Percentiles rank a stretch among this genome's conserved stretches.
phyloP scores from a whole-genome alignment of 2,329 filamentous ascomycete genomes.

The Hypoxylon sp. region DNA sequence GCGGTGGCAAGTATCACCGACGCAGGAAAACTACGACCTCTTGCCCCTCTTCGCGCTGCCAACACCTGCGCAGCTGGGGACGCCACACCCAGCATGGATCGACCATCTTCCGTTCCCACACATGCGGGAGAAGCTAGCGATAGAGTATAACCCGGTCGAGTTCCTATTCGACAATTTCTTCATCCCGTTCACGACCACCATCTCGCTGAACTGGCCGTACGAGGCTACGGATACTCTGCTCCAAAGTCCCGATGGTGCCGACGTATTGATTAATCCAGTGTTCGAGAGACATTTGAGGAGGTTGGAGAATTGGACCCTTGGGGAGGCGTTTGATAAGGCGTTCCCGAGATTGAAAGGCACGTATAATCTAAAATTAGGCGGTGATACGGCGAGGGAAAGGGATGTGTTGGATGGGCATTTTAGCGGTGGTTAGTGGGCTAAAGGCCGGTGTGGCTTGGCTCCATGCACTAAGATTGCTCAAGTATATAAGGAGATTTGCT shows the following conservation, averaged over 20 bases:
- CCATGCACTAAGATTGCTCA: not conserved
- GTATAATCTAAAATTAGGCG: conserved; percentile 57
- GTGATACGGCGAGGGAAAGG: conserved; percentile 11
- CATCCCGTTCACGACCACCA: conserved; percentile 81
- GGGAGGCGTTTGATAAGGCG: conserved; percentile 74
- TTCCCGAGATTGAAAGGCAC: conserved; percentile 72
- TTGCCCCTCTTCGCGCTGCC: conserved; percentile 82
- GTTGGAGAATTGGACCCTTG: conserved; percentile 86
- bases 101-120: conserved; percentile 85
- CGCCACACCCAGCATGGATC: conserved; percentile 83
- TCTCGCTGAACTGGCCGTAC: conserved; percentile 89
- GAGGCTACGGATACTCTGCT: conserved; percentile 79
- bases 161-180: conserved; percentile 86
- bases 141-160: conserved; percentile 56
- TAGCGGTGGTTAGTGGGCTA: conserved; percentile 22
- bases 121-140: conserved; percentile 72
- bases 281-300: conserved; percentile 85
- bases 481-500: not conserved
- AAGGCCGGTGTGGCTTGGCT: not conserved
- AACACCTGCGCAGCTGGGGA: conserved; percentile 74
- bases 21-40: conserved; percentile 82
- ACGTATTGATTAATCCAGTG: conserved; percentile 85
- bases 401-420: conserved; percentile 19
- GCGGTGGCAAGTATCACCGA: conserved; percentile 87
- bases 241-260: conserved; percentile 69